Percentiles rank a stretch among this genome's conserved stretches.
These are phyloP conservation scores for Malbranchea zuffiana DNA, from an alignment of 2,329 filamentous ascomycete genomes.

Conservation along the genomic window DNA sequence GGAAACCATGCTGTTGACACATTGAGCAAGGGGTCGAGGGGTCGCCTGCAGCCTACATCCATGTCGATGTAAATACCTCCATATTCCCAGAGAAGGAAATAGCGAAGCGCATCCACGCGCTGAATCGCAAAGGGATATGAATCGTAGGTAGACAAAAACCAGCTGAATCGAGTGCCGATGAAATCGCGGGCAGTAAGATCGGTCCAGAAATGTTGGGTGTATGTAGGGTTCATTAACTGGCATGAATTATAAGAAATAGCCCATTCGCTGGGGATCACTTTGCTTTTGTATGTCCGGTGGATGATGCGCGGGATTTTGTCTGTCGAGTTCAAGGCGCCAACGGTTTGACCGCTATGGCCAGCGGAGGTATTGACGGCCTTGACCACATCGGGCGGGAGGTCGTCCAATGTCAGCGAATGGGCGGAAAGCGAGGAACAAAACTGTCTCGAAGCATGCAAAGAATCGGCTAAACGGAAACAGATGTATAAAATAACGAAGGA, in stretches of 20 bases:
- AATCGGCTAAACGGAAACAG: too few relatives aligned
- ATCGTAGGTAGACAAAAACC: slow-evolving; percentile 19
- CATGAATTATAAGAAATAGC: slow-evolving; percentile 3
- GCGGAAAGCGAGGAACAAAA: neutral
- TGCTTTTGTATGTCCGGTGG: slow-evolving; percentile 4
- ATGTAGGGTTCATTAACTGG: neutral
- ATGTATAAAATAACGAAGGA: too few relatives aligned
- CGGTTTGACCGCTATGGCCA: slow-evolving; percentile 1
- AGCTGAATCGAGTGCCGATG: slow-evolving; percentile 16
- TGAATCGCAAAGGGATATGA: slow-evolving; percentile 18
- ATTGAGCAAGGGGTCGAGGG: slow-evolving; percentile 2
- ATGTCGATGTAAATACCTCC: slow-evolving; percentile 21
- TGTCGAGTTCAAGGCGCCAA: neutral
- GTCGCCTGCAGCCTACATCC: slow-evolving; percentile 12
- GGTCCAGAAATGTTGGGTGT: slow-evolving; percentile 18
- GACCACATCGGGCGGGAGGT: neutral
- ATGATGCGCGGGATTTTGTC: slow-evolving; percentile 7
- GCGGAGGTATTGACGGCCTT: slow-evolving; percentile 2
- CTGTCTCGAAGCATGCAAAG: too few relatives aligned
- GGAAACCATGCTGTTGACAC: slow-evolving; percentile 3
- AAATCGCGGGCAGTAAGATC: slow-evolving; percentile 16
- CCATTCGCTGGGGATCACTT: slow-evolving; percentile 1
- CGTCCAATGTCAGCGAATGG: slow-evolving; percentile 2
- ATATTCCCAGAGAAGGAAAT: slow-evolving; percentile 19
- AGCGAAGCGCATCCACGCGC: slow-evolving; percentile 19